Base-by-base conservation (phyloP, 176 grass and related monocot genomes). In the Elaeis guineensis region DNA sequence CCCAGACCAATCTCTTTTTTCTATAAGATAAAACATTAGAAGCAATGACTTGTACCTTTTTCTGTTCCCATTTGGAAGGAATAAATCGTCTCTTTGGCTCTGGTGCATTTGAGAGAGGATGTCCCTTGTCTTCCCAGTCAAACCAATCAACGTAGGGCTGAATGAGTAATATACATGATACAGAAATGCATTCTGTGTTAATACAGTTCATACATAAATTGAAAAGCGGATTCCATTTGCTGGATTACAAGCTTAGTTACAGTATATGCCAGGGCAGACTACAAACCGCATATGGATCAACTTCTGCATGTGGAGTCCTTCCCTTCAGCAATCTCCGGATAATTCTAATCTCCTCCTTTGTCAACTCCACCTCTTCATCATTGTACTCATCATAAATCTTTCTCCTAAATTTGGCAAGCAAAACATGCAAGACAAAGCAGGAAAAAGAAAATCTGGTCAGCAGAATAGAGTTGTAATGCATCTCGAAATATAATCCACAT, bases 121-220 rank as follows among this genome's bases (percentile, higher is more conserved):
- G 81, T 25, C 88, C 94, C 79, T 87, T 95, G 65, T 82, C 91
- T 22, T 92, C 94, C 57, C 87, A 89, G 72, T 83, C 85, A 72
- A 93, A 98, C 94, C 94, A 98, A 79, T 98, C 94, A 35, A 89
- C 88, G 83, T 92, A 93, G 69, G 90, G 86, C 94, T 98, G 65
- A 30, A 51, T 5, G 0, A 44, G 35, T 14, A 44, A 14, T 44
- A 44, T 44, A 44, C 9, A 12, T 44, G 35, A 44, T 14, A 44
- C 35, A 44, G 9, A 12, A 44, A 44, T 44, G 35, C 35, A 44
- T 44, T 14, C 32, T 11, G 3, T 3, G 35, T 44, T 44, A 44
- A 44, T 12, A 14, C 35, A 44, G 6, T 44, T 3, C 35, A 3
- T 12, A 1, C 35, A 44, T 12, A 12, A 44, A 44, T 44, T 44